These are phyloP conservation scores for Epichloe gansuensis DNA, from an alignment of 2,329 filamentous ascomycete genomes.

Conservation along the genomic window DNA sequence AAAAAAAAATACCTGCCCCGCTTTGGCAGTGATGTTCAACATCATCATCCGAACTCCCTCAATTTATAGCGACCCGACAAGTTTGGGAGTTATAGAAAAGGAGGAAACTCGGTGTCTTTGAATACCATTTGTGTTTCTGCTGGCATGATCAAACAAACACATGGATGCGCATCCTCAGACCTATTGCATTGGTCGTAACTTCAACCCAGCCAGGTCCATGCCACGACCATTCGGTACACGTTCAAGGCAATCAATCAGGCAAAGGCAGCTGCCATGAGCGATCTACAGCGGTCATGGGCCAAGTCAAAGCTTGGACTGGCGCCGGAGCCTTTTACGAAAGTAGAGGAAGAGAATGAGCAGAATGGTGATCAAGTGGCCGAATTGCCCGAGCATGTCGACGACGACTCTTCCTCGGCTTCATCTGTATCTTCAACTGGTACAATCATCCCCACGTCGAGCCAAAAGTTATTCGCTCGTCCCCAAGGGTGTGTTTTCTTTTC, in stretches of 20 bases:
- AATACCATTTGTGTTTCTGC: neutral
- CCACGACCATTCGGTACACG: neutral
- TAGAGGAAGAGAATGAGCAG: slow-evolving; percentile 34
- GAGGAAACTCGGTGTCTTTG: neutral
- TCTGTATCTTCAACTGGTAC: slow-evolving; percentile 91
- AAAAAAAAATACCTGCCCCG: too few species aligned
- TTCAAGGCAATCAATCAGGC: neutral
- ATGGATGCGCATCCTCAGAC: slow-evolving; percentile 1
- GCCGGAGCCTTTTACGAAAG: slow-evolving; percentile 35
- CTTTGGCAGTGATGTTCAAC: too few species aligned
- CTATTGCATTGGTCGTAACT: neutral
- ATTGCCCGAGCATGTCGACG: slow-evolving; percentile 31
- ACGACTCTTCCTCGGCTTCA: slow-evolving; percentile 61
- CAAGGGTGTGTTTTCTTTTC: slow-evolving; percentile 38
- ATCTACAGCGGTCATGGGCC: slow-evolving; percentile 66
- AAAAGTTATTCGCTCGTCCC: slow-evolving; percentile 60
- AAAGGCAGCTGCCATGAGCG: slow-evolving; percentile 50
- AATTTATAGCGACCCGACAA: neutral
- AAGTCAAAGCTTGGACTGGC: slow-evolving; percentile 57
- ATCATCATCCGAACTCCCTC: neutral
- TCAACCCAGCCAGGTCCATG: neutral
- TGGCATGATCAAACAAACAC: neutral
- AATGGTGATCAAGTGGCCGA: slow-evolving; percentile 29
- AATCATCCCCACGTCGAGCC: slow-evolving; percentile 65
- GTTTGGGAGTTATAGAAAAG: neutral